These are phyloP conservation scores for Athelia psychrophila DNA, from an alignment of 1,284 basidiomycete genomes.

Conservation along the genomic window DNA sequence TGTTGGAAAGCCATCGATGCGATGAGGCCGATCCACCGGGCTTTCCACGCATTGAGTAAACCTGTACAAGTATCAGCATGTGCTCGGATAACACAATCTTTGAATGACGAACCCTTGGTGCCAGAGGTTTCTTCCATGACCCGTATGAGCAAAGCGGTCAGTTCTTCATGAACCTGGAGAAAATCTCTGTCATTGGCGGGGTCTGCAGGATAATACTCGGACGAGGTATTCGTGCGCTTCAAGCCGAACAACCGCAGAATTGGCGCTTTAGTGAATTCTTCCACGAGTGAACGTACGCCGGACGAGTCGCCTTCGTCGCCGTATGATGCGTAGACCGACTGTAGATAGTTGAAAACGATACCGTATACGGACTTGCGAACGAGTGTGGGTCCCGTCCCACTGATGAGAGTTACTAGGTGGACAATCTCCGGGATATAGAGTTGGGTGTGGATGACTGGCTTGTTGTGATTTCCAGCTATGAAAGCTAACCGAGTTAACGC, in stretches of 20 bases:
- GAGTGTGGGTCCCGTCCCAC: constrained; percentile 69
- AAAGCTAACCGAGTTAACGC: constrained; percentile 74
- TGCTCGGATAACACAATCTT: not conserved
- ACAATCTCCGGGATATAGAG: constrained; percentile 82
- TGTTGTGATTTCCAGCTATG: constrained; percentile 67
- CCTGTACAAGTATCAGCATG: constrained; percentile 41
- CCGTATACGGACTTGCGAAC: constrained; percentile 83
- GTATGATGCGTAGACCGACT: constrained; percentile 63
- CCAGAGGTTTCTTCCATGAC: constrained; percentile 67
- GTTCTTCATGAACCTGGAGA: constrained; percentile 65
- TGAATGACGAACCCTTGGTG: constrained; percentile 53
- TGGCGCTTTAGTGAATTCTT: constrained; percentile 54
- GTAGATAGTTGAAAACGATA: constrained; percentile 77
- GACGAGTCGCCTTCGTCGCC: constrained; percentile 56
- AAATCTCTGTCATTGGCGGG: constrained; percentile 56
- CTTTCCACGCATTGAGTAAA: constrained; percentile 88
- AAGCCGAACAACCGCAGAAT: constrained; percentile 77
- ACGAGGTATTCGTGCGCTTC: constrained; percentile 50
- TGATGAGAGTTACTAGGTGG: constrained; percentile 74
- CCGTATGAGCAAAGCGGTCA: constrained; percentile 64
- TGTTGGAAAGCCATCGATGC: constrained; percentile 92
- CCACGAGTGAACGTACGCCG: constrained; percentile 59
- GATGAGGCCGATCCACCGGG: constrained; percentile 92
- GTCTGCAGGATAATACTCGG: constrained; percentile 60
- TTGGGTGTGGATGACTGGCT: constrained; percentile 63